Percentiles rank a stretch among this genome's conserved stretches.
These are phyloP conservation scores for Terfezia claveryi DNA, from an alignment of 495 filamentous ascomycete species.

Conservation along the genomic window DNA sequence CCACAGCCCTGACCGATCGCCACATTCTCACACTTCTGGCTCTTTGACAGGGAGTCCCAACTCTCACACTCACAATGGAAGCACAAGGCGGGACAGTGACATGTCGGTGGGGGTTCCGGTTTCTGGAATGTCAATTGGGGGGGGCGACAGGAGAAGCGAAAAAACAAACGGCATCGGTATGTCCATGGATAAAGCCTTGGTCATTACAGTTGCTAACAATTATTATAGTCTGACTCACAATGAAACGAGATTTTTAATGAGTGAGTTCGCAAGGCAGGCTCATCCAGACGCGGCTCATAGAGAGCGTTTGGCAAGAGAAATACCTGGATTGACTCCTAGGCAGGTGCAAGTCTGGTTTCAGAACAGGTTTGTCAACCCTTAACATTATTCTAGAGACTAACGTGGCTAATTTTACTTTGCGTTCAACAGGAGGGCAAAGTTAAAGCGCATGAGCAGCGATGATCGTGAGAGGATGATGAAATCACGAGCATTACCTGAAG, in stretches of 20 bases:
- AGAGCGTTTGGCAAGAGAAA: conserved; percentile 73
- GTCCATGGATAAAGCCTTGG: conserved; percentile 3
- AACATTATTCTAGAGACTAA: not conserved
- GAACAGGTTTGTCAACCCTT: conserved; percentile 47
- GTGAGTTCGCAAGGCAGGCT: conserved; percentile 84
- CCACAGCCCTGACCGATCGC: conserved; percentile 12
- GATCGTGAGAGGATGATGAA: conserved; percentile 88
- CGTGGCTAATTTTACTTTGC: conserved; percentile 14
- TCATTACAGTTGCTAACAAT: not conserved
- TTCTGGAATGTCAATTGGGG: conserved; percentile 21
- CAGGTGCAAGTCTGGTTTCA: conserved; percentile 99
- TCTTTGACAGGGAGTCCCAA: conserved; percentile 19
- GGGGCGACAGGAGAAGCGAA: conserved; percentile 58
- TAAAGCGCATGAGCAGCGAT: conserved; percentile 81
- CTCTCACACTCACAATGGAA: conserved; percentile 15
- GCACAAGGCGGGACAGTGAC: conserved; percentile 13
- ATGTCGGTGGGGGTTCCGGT: conserved; percentile 1
- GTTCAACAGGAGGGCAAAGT: conserved; percentile 56
- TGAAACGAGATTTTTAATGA: conserved; percentile 92
- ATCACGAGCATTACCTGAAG: conserved; percentile 72
- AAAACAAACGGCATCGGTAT: conserved; percentile 52
- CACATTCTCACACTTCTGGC: conserved; percentile 14
- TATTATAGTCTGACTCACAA: conserved; percentile 66
- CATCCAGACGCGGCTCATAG: conserved; percentile 89
- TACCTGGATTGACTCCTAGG: conserved; percentile 75